A percentile compares a stretch with the other conserved stretches of the same genome.
phyloP scores from a whole-genome alignment of 257 asterid genomes.

The Vinca minor region DNA sequence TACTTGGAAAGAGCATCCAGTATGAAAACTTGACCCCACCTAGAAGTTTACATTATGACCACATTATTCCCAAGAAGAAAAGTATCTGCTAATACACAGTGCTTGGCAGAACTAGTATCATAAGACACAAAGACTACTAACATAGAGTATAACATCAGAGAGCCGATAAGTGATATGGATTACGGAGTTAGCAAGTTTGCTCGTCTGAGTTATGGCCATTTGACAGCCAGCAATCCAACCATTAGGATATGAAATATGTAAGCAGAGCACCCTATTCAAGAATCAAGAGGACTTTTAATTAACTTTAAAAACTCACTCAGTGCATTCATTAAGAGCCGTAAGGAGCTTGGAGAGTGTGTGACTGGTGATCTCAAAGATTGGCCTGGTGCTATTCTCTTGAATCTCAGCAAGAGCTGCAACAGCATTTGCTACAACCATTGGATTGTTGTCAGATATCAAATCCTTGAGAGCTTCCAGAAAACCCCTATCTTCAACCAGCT shows the following conservation, averaged over 20 bases:
- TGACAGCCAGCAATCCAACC: too few species aligned
- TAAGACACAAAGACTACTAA: background rate
- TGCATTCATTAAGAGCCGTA: constrained; percentile 98
- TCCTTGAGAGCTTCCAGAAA: constrained; percentile 97
- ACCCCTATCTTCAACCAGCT: constrained; percentile 98
- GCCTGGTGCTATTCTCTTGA: constrained; percentile 82
- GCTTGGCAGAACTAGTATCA: background rate
- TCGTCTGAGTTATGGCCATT: too few species aligned
- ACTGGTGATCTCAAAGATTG: constrained; percentile 91
- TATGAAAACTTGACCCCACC: constrained; percentile 99
- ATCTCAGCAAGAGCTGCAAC: constrained; percentile 98
- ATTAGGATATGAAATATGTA: background rate
- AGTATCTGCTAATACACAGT: background rate
- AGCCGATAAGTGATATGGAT: too few species aligned
- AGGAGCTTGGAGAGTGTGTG: constrained; percentile 95
- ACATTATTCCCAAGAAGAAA: background rate
- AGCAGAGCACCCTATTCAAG: background rate
- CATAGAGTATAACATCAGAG: background rate
- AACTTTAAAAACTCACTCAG: constrained; percentile 58
- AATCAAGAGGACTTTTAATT: background rate
- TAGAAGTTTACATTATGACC: constrained; percentile 23
- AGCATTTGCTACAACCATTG: constrained; percentile 99
- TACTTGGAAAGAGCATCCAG: constrained; percentile 98
- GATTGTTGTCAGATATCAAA: constrained; percentile 96
- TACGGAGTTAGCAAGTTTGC: too few species aligned